Evolutionary conservation across 2,329 filamentous ascomycete genomes (phyloP), one percentile per base, ranked within the genome.

Genomic region (Rhynchosporium agropyri): DNA sequence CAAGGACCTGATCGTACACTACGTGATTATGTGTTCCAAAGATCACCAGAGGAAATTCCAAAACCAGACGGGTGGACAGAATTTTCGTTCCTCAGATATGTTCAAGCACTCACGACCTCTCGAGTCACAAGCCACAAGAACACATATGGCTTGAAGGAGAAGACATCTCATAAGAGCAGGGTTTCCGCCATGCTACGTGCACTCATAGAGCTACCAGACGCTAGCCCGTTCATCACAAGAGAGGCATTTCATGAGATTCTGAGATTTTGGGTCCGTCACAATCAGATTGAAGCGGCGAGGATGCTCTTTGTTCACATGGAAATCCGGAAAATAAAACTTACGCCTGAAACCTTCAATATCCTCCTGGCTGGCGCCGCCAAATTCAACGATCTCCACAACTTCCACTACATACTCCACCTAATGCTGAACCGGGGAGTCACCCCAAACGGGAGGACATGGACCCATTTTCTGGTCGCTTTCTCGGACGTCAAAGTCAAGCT

Each of bases 321-420:
- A 57, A 70, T 75, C 51, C 67, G 77, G 29, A 72, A 75, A 38
- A 75, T 73, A 45, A 31, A 42, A 10, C 62, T 68, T 33, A 40
- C 75, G 2, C 70, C 74, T 4, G 75, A 78, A 45, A 78, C 77
- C 5, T 80, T 77, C 66, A 81, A 81, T 56, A 77, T 80, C 50
- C 69, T 82, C 56, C 66, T 82, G 45, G 68, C 70, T 48, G 71
- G 70, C 28, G 72, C 76, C 31, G 78, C 78, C 12, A 71, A 70
- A 55, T 70, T 69, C 28, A 74, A 76, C 56, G 74, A 81, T 67
- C 66, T 78, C n/a, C 67, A 64, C 12, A 70, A 71, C 15, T 81
- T 81, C 58, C 72, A 72, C 7, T 69, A 71, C 31, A 68, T 79
- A 26, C 65, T 81, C 20, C 58, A 69, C 29, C 63, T 72, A 12